These are phyloP conservation scores for Starmera quercuum DNA, from an alignment of 805 yeast genomes.

Conservation along the genomic window DNA sequence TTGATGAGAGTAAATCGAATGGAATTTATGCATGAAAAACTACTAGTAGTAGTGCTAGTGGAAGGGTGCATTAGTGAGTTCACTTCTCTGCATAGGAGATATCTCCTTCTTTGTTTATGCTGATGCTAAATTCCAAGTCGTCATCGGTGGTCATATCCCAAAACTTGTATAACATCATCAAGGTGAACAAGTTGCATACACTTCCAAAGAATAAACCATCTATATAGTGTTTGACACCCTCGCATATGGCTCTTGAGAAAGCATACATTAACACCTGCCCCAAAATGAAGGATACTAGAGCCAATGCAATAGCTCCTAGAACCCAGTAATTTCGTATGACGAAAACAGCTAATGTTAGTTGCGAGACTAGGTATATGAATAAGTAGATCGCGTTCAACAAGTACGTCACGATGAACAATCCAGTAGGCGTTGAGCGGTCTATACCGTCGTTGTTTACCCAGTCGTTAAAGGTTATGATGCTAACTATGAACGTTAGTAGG, in stretches of 20 bases:
- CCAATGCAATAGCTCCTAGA: conserved; percentile 70
- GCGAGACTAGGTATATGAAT: conserved; percentile 56
- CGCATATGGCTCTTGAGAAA: conserved; percentile 60
- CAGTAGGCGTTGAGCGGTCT: conserved; percentile 48
- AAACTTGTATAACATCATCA: conserved; percentile 93
- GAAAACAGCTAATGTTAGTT: conserved; percentile 56
- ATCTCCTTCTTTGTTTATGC: conserved; percentile 36
- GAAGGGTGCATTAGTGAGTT: too few relatives aligned
- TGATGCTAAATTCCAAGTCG: conserved; percentile 86
- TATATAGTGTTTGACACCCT: conserved; percentile 69
- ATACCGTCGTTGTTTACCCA: conserved; percentile 41
- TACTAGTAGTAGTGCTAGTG: too few relatives aligned
- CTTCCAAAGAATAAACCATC: conserved; percentile 89
- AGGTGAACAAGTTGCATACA: conserved; percentile 67
- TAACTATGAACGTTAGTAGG: conserved; percentile 54
- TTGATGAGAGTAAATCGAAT: too few relatives aligned
- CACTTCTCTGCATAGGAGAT: conserved; percentile 12
- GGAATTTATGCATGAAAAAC: too few relatives aligned
- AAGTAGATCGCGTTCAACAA: conserved; percentile 64
- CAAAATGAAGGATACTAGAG: conserved; percentile 62
- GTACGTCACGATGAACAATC: conserved; percentile 63
- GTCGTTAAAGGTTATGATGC: conserved; percentile 66
- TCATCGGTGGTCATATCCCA: conserved; percentile 96
- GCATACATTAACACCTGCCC: conserved; percentile 79
- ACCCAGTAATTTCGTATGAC: conserved; percentile 82